Evolutionary conservation across 2,329 filamentous ascomycete genomes (phyloP).

Genomic region (Helotiales sp.): DNA sequence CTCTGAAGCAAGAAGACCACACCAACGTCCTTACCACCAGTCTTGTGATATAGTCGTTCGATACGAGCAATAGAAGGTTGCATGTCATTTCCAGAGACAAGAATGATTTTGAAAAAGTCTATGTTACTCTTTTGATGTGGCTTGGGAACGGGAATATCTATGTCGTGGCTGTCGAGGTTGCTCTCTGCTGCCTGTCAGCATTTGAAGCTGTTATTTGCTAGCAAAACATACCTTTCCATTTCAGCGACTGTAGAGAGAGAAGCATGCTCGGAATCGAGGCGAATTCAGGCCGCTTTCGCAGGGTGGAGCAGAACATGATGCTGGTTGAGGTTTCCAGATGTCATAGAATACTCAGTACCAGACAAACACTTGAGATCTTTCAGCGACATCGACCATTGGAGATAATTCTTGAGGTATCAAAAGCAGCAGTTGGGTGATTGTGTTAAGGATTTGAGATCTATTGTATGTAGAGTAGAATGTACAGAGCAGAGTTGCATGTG

Average conservation of each 20-base stretch:
- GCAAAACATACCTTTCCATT: slow-evolving; percentile 33
- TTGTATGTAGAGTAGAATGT: slow-evolving; percentile 22
- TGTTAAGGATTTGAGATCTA: neutral
- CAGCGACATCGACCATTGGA: neutral
- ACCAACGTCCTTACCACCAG: slow-evolving; percentile 32
- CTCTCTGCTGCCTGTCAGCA: slow-evolving; percentile 24
- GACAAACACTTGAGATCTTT: neutral
- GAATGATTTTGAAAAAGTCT: slow-evolving; percentile 29
- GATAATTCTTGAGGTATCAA: neutral
- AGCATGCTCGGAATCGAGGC: slow-evolving; percentile 28
- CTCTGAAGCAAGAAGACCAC: slow-evolving; percentile 35
- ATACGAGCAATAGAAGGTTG: slow-evolving; percentile 27
- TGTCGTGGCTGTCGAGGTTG: slow-evolving; percentile 30
- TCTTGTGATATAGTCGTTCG: slow-evolving; percentile 34
- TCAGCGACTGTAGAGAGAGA: slow-evolving; percentile 22
- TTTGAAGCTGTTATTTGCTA: neutral
- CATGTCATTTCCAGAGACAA: slow-evolving; percentile 31
- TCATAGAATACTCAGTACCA: neutral
- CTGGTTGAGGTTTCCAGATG: neutral
- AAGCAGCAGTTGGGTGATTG: too few relatives aligned
- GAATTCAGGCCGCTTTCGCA: slow-evolving; percentile 35
- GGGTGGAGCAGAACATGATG: slow-evolving; percentile 34
- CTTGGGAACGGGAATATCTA: slow-evolving; percentile 28
- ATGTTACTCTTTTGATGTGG: slow-evolving; percentile 8
- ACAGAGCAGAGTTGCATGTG: slow-evolving; percentile 18